Evolutionary conservation across 2,329 filamentous ascomycete species (phyloP).

Genomic region (Pseudocercospora ulei): DNA sequence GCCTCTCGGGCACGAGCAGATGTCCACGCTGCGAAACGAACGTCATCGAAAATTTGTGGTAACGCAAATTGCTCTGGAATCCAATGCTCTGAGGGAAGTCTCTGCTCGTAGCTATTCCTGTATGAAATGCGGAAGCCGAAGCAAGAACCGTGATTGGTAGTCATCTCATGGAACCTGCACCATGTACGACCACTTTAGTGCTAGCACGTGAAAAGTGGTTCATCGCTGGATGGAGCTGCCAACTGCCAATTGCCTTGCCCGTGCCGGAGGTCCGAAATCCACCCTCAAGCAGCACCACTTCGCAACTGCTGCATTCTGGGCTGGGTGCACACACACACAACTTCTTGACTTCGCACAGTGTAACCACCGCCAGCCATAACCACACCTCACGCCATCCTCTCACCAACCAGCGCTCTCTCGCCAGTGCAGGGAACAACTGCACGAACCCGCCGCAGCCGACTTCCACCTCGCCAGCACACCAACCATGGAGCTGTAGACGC

Average conservation of each 20-base stretch:
- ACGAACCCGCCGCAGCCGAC: constrained; percentile 10
- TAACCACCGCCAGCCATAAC: background rate
- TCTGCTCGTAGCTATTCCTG: too few relatives aligned
- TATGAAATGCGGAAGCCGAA: too few relatives aligned
- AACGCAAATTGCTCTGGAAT: background rate
- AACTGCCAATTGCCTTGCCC: too few relatives aligned
- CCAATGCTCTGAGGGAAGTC: too few relatives aligned
- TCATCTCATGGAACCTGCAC: too few relatives aligned
- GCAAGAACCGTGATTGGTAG: too few relatives aligned
- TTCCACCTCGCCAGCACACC: constrained; percentile 6
- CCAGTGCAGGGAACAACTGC: constrained; percentile 1
- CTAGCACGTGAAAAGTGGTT: too few relatives aligned
- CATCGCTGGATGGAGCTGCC: too few relatives aligned
- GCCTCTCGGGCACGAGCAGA: constrained; percentile 5
- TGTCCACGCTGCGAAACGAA: constrained; percentile 4
- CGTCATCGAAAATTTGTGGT: constrained; percentile 3
- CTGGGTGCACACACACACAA: constrained; percentile 5
- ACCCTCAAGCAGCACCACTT: background rate
- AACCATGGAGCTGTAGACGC: constrained; percentile 13
- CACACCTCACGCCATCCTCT: constrained; percentile 2
- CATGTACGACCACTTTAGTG: too few relatives aligned
- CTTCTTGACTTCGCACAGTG: background rate
- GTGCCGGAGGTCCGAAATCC: too few relatives aligned
- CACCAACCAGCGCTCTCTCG: constrained; percentile 4
- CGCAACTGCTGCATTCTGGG: background rate